Evolutionary conservation across 2,329 filamentous ascomycete species (phyloP), one percentile per base, ranked within the genome.

Genomic region (Microascus cirrosus): DNA sequence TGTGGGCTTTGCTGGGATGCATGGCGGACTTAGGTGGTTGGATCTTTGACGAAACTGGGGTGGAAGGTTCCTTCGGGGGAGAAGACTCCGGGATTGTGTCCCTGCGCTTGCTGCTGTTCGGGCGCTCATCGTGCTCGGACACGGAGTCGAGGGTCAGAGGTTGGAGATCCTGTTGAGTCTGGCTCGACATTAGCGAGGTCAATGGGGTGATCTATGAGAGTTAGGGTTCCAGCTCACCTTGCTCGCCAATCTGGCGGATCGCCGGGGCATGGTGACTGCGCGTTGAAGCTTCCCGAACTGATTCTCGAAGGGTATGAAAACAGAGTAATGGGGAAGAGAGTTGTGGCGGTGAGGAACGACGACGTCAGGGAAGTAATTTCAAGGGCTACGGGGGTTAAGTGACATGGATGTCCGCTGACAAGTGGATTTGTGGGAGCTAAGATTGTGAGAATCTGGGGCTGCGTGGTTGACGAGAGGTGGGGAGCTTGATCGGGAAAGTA

Each of bases 1-100:
- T 79, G 59, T 94, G 90, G 59, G 84, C 82, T 68, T 88, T 89
- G 74, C 88, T 89, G 10, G 93, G 93, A 68, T 96, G 92, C 92
- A 96, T 96, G 69, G 96, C 91, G 60, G 85, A 83, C 62, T 80
- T 79, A 54, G 86, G 76, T 25, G 90, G 88, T 73, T 88, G 87
- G 63, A 87, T 74, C 6, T 84, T 79, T 3, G 84, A 83, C 15
- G 79, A 80, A 45, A 77, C 78, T 5, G 90, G 90, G 1, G 88
- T 86, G 3, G 74, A 73, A 54, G 64, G 64, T 42, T 61, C 60
- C 11, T 67, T 51, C 12, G 39, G 32, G 56, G 52, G 24, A 58
- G 54, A 65, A 60, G 59, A 64, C 42, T 20, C 42, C 4, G 8
- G 42, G 42, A 48, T 11, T n/a, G 42, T 22, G 42, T 20, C 42